phyloP scores from a whole-genome alignment of 192 early-diverging fungal species.

The Gonapodya prolifera region DNA sequence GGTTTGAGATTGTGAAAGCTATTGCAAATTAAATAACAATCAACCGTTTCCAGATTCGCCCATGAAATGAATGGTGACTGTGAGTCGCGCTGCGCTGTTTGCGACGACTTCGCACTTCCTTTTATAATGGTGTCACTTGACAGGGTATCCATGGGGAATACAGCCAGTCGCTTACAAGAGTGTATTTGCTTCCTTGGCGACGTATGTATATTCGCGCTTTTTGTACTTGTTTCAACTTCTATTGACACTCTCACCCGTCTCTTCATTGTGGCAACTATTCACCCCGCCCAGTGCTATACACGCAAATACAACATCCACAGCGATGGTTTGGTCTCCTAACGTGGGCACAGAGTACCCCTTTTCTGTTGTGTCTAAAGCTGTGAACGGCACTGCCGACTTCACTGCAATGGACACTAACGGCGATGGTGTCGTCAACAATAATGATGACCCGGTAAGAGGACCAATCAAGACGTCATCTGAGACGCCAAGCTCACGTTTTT shows the following conservation, averaged over 20 bases:
- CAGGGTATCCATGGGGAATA: not conserved
- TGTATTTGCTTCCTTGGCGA: not conserved
- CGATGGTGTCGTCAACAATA: not conserved
- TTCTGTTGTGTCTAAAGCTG: not conserved
- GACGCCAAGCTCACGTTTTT: too few relatives aligned
- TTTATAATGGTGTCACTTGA: too few relatives aligned
- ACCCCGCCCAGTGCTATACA: not conserved
- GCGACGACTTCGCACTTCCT: too few relatives aligned
- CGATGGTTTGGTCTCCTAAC: constrained; percentile 1
- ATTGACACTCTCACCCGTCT: too few relatives aligned
- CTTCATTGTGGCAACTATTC: too few relatives aligned
- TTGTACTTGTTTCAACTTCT: too few relatives aligned
- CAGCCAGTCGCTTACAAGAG: not conserved
- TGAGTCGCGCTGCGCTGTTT: not conserved
- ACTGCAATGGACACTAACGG: not conserved
- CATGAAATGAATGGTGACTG: not conserved
- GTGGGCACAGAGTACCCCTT: not conserved
- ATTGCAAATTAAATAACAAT: not conserved
- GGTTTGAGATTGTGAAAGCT: too few relatives aligned
- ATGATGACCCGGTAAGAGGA: constrained; percentile 1
- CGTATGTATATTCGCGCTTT: not conserved
- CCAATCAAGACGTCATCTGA: too few relatives aligned
- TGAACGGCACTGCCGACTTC: not conserved
- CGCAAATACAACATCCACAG: not conserved
- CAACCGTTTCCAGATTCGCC: not conserved